A percentile compares a stretch with the other conserved stretches of the same genome.
Conservation (phyloP, 2,329 filamentous ascomycete genomes). For the Scorias spongiosa region DNA sequence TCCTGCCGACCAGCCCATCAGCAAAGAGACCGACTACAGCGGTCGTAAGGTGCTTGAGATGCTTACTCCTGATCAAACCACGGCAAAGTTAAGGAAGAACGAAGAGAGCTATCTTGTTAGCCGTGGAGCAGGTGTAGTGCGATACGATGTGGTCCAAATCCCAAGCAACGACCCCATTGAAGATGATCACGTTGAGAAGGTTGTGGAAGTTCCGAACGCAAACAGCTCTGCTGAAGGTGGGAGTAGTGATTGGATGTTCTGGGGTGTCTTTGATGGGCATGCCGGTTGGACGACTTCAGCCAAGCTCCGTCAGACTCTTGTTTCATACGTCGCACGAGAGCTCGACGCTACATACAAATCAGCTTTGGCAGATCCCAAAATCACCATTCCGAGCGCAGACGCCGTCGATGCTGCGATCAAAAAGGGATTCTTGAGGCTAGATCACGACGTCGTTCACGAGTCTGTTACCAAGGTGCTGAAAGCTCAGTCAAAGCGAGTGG, state of each 20-base stretch:
- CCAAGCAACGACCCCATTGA: conserved; percentile 96
- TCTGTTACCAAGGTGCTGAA: conserved; percentile 85
- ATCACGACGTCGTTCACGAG: conserved; percentile 87
- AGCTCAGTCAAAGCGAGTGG: conserved; percentile 74
- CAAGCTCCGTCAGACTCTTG: conserved; percentile 81
- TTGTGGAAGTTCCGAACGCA: conserved; percentile 67
- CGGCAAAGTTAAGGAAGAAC: conserved; percentile 70
- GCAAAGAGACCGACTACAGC: conserved; percentile 73
- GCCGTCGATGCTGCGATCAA: conserved; percentile 87
- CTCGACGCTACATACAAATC: conserved; percentile 83
- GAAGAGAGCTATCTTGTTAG: conserved; percentile 88
- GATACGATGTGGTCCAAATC: conserved; percentile 88
- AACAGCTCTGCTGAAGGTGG: conserved; percentile 40
- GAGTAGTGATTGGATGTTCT: conserved; percentile 96
- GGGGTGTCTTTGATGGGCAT: conserved; percentile 97
- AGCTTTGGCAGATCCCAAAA: conserved; percentile 40
- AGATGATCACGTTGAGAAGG: conserved; percentile 96
- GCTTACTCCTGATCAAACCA: conserved; percentile 88
- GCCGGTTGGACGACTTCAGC: conserved; percentile 97
- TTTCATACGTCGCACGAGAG: conserved; percentile 83
- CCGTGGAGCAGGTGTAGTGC: conserved; percentile 75
- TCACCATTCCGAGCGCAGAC: conserved; percentile 55
- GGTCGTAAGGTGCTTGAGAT: conserved; percentile 84
- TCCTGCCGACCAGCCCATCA: conserved; percentile 70
- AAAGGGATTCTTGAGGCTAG: conserved; percentile 71